These are phyloP conservation scores for Neurospora terricola DNA, from an alignment of 495 filamentous ascomycete species.

Conservation along the genomic window DNA sequence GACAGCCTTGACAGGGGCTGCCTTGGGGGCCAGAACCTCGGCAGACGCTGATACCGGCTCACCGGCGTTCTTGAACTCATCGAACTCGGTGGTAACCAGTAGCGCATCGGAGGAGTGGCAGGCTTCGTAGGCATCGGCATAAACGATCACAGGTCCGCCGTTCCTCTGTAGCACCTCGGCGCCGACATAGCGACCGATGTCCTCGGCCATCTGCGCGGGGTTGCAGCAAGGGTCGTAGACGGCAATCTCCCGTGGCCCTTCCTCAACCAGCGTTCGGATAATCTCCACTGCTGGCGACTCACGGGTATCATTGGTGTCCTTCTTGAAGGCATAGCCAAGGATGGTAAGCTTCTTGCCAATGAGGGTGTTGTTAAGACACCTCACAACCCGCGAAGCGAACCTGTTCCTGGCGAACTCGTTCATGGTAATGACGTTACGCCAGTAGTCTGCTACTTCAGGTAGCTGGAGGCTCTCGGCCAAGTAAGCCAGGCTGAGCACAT, in stretches of 20 bases:
- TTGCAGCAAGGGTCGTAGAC: conserved; percentile 65
- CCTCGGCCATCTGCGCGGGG: conserved; percentile 22
- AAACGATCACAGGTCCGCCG: conserved; percentile 27
- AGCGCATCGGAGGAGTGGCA: conserved; percentile 43
- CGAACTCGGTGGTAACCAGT: conserved; percentile 55
- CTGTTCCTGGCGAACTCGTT: conserved; percentile 65
- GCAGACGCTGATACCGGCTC: background rate
- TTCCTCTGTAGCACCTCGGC: conserved; percentile 22
- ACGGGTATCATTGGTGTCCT: conserved; percentile 65
- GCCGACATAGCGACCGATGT: conserved; percentile 29
- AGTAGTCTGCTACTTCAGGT: conserved; percentile 67
- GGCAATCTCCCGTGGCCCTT: conserved; percentile 50
- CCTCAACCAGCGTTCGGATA: conserved; percentile 50
- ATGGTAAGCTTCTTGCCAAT: conserved; percentile 62
- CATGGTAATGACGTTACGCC: conserved; percentile 61
- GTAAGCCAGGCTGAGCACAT: conserved; percentile 64
- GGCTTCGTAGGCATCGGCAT: conserved; percentile 40
- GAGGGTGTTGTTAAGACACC: conserved; percentile 55
- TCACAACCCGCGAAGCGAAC: conserved; percentile 53
- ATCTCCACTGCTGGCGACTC: conserved; percentile 60
- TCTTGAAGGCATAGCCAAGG: conserved; percentile 73
- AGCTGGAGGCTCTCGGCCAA: conserved; percentile 60
- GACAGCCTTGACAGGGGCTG: background rate
- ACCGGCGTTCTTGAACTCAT: conserved; percentile 43
- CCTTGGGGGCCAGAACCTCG: background rate